Evolutionary conservation across 148 eudicot species (phyloP), one percentile per base, ranked within the genome.

Genomic region (Heliamphora exappendiculata): DNA sequence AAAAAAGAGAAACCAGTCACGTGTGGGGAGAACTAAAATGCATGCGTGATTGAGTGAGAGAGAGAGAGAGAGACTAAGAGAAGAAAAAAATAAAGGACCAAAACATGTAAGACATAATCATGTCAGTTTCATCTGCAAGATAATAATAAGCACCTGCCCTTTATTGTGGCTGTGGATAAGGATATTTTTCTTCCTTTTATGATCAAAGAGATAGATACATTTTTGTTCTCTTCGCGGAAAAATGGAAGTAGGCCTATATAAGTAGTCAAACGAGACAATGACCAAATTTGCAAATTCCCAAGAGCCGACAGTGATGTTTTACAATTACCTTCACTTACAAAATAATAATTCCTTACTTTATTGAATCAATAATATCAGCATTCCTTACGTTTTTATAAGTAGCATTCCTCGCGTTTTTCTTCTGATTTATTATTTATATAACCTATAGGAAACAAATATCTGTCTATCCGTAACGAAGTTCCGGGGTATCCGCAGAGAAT

Each of bases 201-300:
- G n/a, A n/a, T n/a, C n/a, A n/a, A n/a, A n/a, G n/a, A n/a, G n/a
- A n/a, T n/a, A n/a, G n/a, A n/a, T n/a, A n/a, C n/a, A n/a, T n/a
- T n/a, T n/a, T n/a, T n/a, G n/a, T n/a, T n/a, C n/a, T n/a, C n/a
- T n/a, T n/a, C n/a, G n/a, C n/a, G n/a, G n/a, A n/a, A n/a, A n/a
- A n/a, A 62, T 62, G 67, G 10, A 62, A 33, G n/a, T 33, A 62
- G 12, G 67, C 41, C 34, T n/a, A 29, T 7, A 22, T 84, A 74
- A 89, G 93, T 57, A 2, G 42, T 16, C 67, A 17, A 9, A 11
- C 1, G 90, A 80, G 62, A 81, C 84, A 83, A 90, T 91, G 77
- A 94, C 85, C 78, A 91, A 85, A 67, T 88, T 94, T 86, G 88
- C 94, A 49, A 97, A 94, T 79, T 90, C 80, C 67, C 10, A 78